Percentiles rank a stretch among this genome's conserved stretches.
phyloP scores from a whole-genome alignment of 1,139 yeast genomes.

The Blastobotrys raffinosifermentans region DNA sequence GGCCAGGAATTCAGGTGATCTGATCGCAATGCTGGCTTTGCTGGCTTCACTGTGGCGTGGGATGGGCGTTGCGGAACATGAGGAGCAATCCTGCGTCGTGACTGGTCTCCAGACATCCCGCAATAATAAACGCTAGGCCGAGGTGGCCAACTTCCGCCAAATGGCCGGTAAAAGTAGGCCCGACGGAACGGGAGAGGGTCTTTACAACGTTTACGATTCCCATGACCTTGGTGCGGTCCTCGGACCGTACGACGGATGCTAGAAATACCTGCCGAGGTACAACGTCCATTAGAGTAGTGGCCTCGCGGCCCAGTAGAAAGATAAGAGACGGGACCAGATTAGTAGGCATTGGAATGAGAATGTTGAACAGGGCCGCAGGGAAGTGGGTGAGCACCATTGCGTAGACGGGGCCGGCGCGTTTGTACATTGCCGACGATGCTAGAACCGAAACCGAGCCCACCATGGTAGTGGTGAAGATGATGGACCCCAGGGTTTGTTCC shows the following conservation, averaged over 20 bases:
- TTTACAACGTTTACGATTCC: conserved; percentile 83
- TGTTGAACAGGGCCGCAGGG: conserved; percentile 67
- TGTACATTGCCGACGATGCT: conserved; percentile 67
- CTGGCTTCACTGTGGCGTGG: too few species aligned
- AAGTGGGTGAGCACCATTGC: conserved; percentile 73
- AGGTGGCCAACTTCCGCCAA: conserved; percentile 51
- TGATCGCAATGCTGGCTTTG: too few species aligned
- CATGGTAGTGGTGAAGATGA: conserved; percentile 58
- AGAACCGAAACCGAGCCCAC: conserved; percentile 58
- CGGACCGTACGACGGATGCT: conserved; percentile 56
- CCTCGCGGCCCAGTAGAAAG: conserved; percentile 43
- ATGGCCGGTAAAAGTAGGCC: conserved; percentile 74
- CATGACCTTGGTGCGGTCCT: conserved; percentile 69
- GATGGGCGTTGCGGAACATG: conserved; percentile 12
- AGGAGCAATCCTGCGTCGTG: conserved; percentile 28
- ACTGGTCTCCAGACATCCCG: conserved; percentile 46
- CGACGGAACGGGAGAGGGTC: conserved; percentile 75
- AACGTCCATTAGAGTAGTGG: conserved; percentile 77
- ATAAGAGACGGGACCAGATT: conserved; percentile 29
- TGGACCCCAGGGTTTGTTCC: conserved; percentile 37
- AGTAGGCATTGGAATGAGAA: conserved; percentile 44
- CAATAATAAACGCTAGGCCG: conserved; percentile 54
- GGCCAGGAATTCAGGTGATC: too few species aligned
- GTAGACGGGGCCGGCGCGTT: conserved; percentile 66
- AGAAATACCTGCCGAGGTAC: conserved; percentile 81